A percentile compares a stretch with the other conserved stretches of the same genome.
Evolutionary conservation across 768 basidiomycete species (phyloP).

Genomic region (Lactarius sp.): DNA sequence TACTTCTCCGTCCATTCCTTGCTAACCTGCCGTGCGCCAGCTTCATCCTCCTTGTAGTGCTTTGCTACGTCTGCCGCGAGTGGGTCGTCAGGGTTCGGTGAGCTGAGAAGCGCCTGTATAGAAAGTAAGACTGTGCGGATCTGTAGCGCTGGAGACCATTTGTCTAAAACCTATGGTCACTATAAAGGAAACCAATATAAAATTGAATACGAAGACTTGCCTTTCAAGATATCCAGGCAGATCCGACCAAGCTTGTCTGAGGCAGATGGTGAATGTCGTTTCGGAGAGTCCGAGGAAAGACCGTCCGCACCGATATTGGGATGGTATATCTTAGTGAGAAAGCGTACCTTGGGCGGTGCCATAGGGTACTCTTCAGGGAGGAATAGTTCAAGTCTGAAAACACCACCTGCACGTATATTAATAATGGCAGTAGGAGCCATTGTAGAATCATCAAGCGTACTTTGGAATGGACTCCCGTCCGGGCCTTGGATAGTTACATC

Average conservation of each 20-base stretch:
- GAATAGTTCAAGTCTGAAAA: conserved; percentile 96
- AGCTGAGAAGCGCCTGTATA: conserved; percentile 91
- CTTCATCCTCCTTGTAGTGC: conserved; percentile 97
- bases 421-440: not conserved
- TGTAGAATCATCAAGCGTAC: conserved; percentile 33
- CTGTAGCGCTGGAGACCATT: conserved; percentile 98
- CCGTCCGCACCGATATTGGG: conserved; percentile 88
- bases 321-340: conserved; percentile 97
- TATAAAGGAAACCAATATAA: not conserved
- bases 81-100: conserved; percentile 96
- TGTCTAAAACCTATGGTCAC: conserved; percentile 50
- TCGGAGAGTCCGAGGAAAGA: not conserved
- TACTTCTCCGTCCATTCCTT: conserved; percentile 94
- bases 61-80: conserved; percentile 94
- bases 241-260: conserved; percentile 97
- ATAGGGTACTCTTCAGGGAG: conserved; percentile 99
- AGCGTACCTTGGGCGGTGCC: conserved; percentile 97
- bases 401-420: conserved; percentile 54
- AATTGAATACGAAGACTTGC: conserved; percentile 37
- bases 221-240: conserved; percentile 97
- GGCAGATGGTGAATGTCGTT: not conserved
- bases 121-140: conserved; percentile 97
- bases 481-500: conserved; percentile 97
- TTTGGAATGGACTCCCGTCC: conserved; percentile 84
- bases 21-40: conserved; percentile 87